phyloP scores from a whole-genome alignment of 2,329 filamentous ascomycete genomes.

The Tolypocladium pustulatum region DNA sequence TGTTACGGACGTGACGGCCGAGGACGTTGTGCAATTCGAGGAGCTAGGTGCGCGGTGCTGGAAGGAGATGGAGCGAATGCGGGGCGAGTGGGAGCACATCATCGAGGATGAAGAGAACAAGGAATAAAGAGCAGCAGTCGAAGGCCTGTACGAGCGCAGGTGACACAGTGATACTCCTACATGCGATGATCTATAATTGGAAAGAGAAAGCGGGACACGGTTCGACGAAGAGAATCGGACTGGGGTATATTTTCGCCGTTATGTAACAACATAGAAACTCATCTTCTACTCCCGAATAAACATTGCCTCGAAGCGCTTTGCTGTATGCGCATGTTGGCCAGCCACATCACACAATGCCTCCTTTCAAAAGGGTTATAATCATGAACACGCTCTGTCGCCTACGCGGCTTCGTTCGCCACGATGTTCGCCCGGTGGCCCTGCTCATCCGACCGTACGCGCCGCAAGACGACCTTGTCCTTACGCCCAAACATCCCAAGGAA shows the following conservation, averaged over 20 bases:
- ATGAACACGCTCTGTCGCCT: neutral
- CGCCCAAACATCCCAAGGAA: conserved; percentile 61
- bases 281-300: neutral
- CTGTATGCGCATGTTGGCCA: neutral
- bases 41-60: conserved; percentile 50
- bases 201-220: neutral
- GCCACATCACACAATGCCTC: neutral
- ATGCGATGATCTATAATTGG: neutral
- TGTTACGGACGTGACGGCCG: conserved; percentile 47
- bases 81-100: conserved; percentile 52
- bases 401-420: neutral
- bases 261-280: neutral
- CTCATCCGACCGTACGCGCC: conserved; percentile 36
- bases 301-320: neutral
- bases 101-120: conserved; percentile 6
- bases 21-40: conserved; percentile 52
- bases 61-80: conserved; percentile 61
- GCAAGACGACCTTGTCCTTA: conserved; percentile 35
- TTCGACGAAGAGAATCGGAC: neutral
- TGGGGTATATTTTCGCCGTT: neutral
- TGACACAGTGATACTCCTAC: neutral
- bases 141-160: neutral
- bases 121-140: neutral
- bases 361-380: neutral
- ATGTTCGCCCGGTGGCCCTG: conserved; percentile 2